Percentiles rank a stretch among this genome's conserved stretches.
Evolutionary conservation across 805 yeast species (phyloP).

Genomic region (Zygoascus ofunaensis): DNA sequence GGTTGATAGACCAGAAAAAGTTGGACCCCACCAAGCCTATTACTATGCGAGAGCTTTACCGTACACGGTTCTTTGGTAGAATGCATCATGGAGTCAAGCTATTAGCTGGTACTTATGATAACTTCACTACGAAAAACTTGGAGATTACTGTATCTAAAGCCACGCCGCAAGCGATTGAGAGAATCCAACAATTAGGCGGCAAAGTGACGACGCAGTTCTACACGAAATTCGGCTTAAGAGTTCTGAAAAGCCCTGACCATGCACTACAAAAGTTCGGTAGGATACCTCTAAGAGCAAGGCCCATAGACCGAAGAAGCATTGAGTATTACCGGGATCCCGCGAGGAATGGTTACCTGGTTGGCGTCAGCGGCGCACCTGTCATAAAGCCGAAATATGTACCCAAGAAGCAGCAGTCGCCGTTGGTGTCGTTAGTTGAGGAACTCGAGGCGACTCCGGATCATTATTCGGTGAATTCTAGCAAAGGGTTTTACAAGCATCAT

Average conservation of each 20-base stretch:
- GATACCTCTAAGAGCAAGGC: constrained; percentile 77
- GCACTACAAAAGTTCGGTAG: constrained; percentile 64
- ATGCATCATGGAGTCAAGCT: constrained; percentile 75
- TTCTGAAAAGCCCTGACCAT: constrained; percentile 67
- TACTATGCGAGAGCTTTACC: constrained; percentile 68
- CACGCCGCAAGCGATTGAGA: constrained; percentile 58
- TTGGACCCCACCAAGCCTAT: constrained; percentile 43
- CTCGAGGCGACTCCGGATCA: constrained; percentile 7
- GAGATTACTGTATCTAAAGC: constrained; percentile 79
- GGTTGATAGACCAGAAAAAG: constrained; percentile 60
- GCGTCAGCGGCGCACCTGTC: constrained; percentile 15
- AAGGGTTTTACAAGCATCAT: constrained; percentile 2
- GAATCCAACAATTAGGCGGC: constrained; percentile 68
- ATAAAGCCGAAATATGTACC: constrained; percentile 16
- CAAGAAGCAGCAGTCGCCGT: constrained; percentile 8
- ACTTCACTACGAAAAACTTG: constrained; percentile 42
- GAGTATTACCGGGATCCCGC: constrained; percentile 63
- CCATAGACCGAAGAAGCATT: constrained; percentile 72
- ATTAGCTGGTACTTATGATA: constrained; percentile 50
- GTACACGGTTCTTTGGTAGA: constrained; percentile 63
- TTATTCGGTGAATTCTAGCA: background rate
- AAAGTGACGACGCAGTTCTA: constrained; percentile 65
- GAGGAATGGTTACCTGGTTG: constrained; percentile 59
- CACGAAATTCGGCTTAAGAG: constrained; percentile 56
- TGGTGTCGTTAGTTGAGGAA: constrained; percentile 10